Conservation (phyloP, 129 eudicot species). For the Heracleum sosnowskyi region DNA sequence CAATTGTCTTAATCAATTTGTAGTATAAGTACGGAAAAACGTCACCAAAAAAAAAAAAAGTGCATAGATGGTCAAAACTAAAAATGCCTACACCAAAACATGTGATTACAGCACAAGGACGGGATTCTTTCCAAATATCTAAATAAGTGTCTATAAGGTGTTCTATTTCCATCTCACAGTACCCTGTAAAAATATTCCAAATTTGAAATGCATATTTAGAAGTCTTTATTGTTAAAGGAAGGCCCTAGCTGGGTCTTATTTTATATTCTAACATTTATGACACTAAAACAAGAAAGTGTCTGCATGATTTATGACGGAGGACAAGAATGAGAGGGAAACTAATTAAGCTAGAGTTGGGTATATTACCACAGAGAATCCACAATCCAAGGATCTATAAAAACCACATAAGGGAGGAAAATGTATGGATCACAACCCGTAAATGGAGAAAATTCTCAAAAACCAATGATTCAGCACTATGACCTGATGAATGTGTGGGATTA, state of each 20-base stretch:
- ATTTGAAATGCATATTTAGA: background rate
- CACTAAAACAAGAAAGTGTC: background rate
- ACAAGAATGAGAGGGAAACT: no score
- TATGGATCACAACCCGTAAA: background rate
- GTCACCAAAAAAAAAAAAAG: background rate
- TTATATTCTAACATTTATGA: no score
- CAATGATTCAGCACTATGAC: no score
- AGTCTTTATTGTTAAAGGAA: no score
- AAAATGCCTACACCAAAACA: background rate
- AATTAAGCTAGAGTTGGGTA: no score
- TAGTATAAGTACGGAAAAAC: background rate
- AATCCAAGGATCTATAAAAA: background rate
- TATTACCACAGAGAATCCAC: background rate
- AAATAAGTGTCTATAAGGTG: background rate
- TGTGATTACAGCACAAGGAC: background rate
- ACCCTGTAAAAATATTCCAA: background rate
- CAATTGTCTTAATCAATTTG: background rate
- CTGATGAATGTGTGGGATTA: no score
- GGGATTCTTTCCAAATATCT: background rate
- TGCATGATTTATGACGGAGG: background rate
- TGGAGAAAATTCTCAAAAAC: no score
- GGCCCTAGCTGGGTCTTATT: no score
- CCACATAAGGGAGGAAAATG: background rate
- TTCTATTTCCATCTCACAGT: background rate
- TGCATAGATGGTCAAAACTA: background rate